A percentile compares a stretch with the other conserved stretches of the same genome.
Conservation (phyloP, 2,329 filamentous ascomycete genomes). For the Trichoderma sp. region DNA sequence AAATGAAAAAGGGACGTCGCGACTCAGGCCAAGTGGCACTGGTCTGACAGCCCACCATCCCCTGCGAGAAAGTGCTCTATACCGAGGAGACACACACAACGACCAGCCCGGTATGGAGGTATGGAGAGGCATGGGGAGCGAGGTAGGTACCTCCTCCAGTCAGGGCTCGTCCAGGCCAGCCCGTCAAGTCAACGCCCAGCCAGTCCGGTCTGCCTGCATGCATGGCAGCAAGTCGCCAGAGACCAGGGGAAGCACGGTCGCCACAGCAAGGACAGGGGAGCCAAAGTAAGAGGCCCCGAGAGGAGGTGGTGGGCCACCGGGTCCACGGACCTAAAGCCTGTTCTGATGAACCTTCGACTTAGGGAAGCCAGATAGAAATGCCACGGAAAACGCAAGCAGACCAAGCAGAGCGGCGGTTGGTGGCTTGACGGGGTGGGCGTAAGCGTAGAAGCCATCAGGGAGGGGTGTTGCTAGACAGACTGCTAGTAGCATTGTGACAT, state of each 20-base stretch:
- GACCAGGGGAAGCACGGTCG: conserved; percentile 21
- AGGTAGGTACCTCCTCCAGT: not conserved
- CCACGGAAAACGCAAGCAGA: conserved; percentile 37
- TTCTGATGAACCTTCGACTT: conserved; percentile 29
- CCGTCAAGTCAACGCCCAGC: not conserved
- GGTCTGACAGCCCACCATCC: conserved; percentile 29
- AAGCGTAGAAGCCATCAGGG: not conserved
- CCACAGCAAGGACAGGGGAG: conserved; percentile 27
- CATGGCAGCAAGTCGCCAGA: conserved; percentile 22
- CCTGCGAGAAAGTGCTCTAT: conserved; percentile 1
- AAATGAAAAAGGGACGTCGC: conserved; percentile 27
- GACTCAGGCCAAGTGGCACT: conserved; percentile 29
- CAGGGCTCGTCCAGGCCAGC: conserved; percentile 1
- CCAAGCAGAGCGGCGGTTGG: conserved; percentile 29
- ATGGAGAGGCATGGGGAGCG: too few relatives aligned
- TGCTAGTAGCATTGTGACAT: conserved; percentile 15
- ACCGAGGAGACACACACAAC: not conserved
- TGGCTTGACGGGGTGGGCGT: conserved; percentile 22
- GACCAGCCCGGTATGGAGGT: not conserved
- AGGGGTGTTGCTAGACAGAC: conserved; percentile 11
- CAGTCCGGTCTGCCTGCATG: conserved; percentile 16
- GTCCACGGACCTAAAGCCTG: conserved; percentile 28
- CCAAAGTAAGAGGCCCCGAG: conserved; percentile 5
- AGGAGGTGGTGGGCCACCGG: conserved; percentile 19
- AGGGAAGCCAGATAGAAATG: conserved; percentile 39